These are phyloP conservation scores for Penicillium sp. DNA, from an alignment of 2,329 filamentous ascomycete genomes.

Conservation along the genomic window DNA sequence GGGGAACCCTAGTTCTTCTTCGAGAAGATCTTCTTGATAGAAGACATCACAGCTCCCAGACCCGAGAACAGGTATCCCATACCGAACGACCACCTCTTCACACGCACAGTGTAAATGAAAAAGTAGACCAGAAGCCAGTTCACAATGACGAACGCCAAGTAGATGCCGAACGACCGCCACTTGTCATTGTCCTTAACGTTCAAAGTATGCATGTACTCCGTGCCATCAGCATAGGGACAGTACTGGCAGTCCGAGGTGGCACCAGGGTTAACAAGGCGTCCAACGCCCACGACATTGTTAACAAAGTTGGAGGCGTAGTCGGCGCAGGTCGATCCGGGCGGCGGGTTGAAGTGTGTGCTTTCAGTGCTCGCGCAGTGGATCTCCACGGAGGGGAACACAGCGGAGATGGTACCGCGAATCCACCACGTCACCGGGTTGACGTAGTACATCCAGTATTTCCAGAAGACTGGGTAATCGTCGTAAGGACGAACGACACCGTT, in stretches of 20 bases:
- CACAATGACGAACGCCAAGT: conserved; percentile 70
- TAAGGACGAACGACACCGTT: conserved; percentile 79
- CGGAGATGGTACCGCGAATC: conserved; percentile 71
- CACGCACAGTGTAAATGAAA: conserved; percentile 75
- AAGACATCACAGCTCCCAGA: conserved; percentile 41
- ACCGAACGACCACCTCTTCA: conserved; percentile 73
- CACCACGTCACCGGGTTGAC: conserved; percentile 73
- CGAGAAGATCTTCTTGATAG: not conserved
- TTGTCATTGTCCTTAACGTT: conserved; percentile 64
- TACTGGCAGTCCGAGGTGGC: conserved; percentile 68
- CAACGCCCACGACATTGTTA: conserved; percentile 50
- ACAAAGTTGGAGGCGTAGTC: conserved; percentile 69
- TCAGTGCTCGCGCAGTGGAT: conserved; percentile 63
- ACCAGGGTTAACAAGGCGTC: conserved; percentile 67
- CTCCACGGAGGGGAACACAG: conserved; percentile 59
- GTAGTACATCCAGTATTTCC: conserved; percentile 73
- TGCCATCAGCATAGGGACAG: conserved; percentile 69
- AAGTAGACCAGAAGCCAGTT: conserved; percentile 77
- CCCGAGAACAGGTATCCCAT: conserved; percentile 61
- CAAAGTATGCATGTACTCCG: conserved; percentile 67
- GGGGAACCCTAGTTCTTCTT: not conserved
- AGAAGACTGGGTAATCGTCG: conserved; percentile 68
- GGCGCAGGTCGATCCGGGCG: conserved; percentile 66
- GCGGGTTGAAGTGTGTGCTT: conserved; percentile 68
- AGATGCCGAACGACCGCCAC: conserved; percentile 75